phyloP scores from a whole-genome alignment of 2,329 filamentous ascomycete genomes.

The Beauveria sp. region DNA sequence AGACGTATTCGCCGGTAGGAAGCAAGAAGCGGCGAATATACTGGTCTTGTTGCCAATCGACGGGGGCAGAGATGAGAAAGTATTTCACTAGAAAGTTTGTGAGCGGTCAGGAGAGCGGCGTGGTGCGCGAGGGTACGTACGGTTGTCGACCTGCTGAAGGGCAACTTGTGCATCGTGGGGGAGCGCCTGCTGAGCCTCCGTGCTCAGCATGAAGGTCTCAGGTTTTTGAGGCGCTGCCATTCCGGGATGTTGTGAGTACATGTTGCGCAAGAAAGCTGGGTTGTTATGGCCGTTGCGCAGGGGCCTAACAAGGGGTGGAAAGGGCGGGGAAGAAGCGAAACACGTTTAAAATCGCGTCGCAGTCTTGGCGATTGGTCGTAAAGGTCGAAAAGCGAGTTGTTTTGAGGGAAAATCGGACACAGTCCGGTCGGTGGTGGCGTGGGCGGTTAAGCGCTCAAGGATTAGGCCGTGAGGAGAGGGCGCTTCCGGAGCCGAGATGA shows the following conservation, averaged over 20 bases:
- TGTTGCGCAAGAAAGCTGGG: slow-evolving; percentile 28
- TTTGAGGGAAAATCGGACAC: not conserved
- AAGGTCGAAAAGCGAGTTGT: not conserved
- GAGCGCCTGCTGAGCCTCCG: slow-evolving; percentile 91
- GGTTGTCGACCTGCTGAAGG: slow-evolving; percentile 94
- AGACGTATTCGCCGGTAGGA: slow-evolving; percentile 97
- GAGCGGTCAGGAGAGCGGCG: not conserved
- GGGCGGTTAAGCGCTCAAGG: slow-evolving; percentile 14
- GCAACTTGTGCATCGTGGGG: slow-evolving; percentile 96
- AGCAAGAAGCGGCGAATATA: slow-evolving; percentile 93
- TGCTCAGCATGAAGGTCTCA: slow-evolving; percentile 97
- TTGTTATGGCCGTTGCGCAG: slow-evolving; percentile 6
- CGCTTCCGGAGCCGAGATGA: slow-evolving; percentile 25
- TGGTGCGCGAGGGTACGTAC: slow-evolving; percentile 46
- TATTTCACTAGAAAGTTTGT: slow-evolving; percentile 70
- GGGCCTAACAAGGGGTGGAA: not conserved
- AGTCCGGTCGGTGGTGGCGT: slow-evolving; percentile 13
- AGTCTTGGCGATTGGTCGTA: not conserved
- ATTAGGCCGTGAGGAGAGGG: slow-evolving; percentile 19
- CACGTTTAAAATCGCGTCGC: not conserved
- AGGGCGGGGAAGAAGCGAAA: not conserved
- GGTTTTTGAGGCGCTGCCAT: slow-evolving; percentile 94
- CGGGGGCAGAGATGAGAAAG: slow-evolving; percentile 96
- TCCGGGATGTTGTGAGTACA: slow-evolving; percentile 76
- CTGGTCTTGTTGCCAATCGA: slow-evolving; percentile 95